These are phyloP conservation scores for Globisporangium lucens DNA, from an alignment of 352 stramenopile species.

Conservation along the genomic window DNA sequence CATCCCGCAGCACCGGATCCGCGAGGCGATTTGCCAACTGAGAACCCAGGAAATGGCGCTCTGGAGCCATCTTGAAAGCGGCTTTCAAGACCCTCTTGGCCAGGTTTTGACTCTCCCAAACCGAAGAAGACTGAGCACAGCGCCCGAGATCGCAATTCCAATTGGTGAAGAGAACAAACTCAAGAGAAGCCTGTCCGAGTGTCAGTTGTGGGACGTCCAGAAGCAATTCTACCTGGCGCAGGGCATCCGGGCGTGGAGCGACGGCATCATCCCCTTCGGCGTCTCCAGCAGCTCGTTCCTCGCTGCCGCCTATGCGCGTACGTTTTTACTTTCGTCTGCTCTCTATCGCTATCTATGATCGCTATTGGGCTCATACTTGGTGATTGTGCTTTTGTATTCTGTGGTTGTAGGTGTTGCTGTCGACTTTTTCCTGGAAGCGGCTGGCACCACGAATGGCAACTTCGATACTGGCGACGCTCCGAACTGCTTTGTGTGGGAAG, in stretches of 20 bases:
- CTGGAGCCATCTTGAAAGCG: slow-evolving; percentile 28
- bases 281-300: slow-evolving; percentile 81
- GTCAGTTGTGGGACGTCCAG: slow-evolving; percentile 64
- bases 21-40: slow-evolving; percentile 31
- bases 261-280: slow-evolving; percentile 67
- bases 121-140: background rate
- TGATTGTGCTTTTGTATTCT: background rate
- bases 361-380: background rate
- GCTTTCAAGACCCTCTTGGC: background rate
- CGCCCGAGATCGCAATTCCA: background rate
- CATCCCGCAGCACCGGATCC: slow-evolving; percentile 42
- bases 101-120: background rate
- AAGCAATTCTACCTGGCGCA: slow-evolving; percentile 80
- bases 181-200: slow-evolving; percentile 41
- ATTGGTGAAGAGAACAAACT: background rate
- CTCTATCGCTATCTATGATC: background rate
- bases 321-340: background rate
- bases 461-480: slow-evolving; percentile 10
- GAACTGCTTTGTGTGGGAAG: slow-evolving; percentile 85
- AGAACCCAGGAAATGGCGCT: slow-evolving; percentile 23
- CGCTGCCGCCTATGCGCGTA: slow-evolving; percentile 58
- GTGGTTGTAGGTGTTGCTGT: slow-evolving; percentile 26
- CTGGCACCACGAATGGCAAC: background rate
- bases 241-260: slow-evolving; percentile 73
- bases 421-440: slow-evolving; percentile 40